A percentile compares a stretch with the other conserved stretches of the same genome.
Conservation (phyloP, 2,329 filamentous ascomycete species). For the Cordyceps pruinosa region DNA sequence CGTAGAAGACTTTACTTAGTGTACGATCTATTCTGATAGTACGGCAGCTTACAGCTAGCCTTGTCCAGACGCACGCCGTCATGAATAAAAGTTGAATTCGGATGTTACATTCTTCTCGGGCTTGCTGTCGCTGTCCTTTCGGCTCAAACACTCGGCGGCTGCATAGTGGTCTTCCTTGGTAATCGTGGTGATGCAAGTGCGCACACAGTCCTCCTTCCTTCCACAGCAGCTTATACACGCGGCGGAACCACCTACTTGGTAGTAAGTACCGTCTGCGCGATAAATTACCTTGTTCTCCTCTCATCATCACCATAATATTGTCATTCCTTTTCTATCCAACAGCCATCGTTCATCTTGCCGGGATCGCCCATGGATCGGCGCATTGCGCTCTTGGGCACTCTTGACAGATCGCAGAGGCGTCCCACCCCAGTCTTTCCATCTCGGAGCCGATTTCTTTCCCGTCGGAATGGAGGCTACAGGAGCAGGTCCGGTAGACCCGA, state of each 20-base stretch:
- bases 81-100: slow-evolving; percentile 12
- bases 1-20: slow-evolving; percentile 26
- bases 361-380: not conserved
- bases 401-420: not conserved
- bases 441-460: too few species aligned
- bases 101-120: not conserved
- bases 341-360: not conserved
- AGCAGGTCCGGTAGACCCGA: not conserved
- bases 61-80: not conserved
- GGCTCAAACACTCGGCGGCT: not conserved
- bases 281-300: not conserved
- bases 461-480: not conserved
- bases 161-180: not conserved
- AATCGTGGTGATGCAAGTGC: not conserved
- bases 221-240: not conserved
- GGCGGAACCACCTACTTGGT: not conserved
- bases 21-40: slow-evolving; percentile 20
- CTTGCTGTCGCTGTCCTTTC: not conserved
- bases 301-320: not conserved
- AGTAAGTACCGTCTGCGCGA: not conserved
- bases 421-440: not conserved
- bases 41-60: not conserved
- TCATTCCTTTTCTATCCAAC: slow-evolving; percentile 2
- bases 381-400: not conserved
- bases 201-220: not conserved